Evolutionary conservation across 129 eudicot genomes (phyloP).

Genomic region (Saussurea involucrata): DNA sequence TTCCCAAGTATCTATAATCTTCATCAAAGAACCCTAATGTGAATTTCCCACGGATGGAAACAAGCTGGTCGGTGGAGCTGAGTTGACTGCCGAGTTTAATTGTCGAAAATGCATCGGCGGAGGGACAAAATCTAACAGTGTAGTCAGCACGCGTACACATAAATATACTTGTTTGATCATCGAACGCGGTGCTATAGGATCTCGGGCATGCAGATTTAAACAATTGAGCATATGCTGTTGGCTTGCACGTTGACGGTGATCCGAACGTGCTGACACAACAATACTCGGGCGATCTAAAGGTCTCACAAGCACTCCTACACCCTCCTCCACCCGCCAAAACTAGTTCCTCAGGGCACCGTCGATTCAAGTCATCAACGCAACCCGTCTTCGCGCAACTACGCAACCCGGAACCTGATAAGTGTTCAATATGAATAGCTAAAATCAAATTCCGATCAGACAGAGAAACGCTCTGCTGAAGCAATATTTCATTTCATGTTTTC

Average conservation of each 20-base stretch:
- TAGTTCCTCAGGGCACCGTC: slow-evolving; percentile 24
- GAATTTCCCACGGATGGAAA: slow-evolving; percentile 22
- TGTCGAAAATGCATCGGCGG: slow-evolving; percentile 1
- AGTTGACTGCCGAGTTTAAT: slow-evolving; percentile 11
- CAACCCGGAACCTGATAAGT: slow-evolving; percentile 1
- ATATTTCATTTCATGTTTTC: too few relatives aligned
- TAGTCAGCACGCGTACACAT: slow-evolving; percentile 8
- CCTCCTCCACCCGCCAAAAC: slow-evolving; percentile 22
- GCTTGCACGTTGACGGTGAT: slow-evolving; percentile 13
- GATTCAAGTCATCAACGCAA: slow-evolving; percentile 27
- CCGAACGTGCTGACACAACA: slow-evolving; percentile 22
- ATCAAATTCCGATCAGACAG: too few relatives aligned
- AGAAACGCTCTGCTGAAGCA: too few relatives aligned
- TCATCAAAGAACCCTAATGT: slow-evolving; percentile 29
- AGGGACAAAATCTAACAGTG: slow-evolving; percentile 22
- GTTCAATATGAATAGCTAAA: too few relatives aligned
- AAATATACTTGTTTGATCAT: slow-evolving; percentile 10
- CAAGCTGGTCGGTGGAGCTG: neutral
- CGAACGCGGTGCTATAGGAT: slow-evolving; percentile 17
- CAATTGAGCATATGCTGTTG: slow-evolving; percentile 25
- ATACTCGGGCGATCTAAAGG: slow-evolving; percentile 33
- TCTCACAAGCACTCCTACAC: slow-evolving; percentile 34
- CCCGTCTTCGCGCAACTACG: slow-evolving; percentile 29
- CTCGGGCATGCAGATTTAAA: slow-evolving; percentile 34
- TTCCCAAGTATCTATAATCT: slow-evolving; percentile 28